phyloP scores from a whole-genome alignment of 2,329 filamentous ascomycete genomes.

The Claviceps humidiphila region DNA sequence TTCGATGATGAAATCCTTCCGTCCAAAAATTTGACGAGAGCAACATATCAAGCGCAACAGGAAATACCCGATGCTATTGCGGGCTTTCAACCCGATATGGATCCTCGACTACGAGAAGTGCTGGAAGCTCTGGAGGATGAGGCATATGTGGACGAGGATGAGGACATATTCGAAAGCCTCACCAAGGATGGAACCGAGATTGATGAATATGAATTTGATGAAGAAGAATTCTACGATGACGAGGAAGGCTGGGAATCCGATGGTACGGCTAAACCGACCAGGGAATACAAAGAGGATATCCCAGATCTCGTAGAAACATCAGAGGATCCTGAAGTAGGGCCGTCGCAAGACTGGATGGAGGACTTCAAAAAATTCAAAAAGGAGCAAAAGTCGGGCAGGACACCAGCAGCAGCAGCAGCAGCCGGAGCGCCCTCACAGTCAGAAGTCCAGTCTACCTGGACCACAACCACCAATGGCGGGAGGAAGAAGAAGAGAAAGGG shows the following conservation, averaged over 20 bases:
- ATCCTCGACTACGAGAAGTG: conserved; percentile 78
- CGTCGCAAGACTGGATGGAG: conserved; percentile 72
- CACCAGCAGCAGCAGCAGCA: conserved; percentile 18
- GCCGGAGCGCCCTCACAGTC: conserved; percentile 30
- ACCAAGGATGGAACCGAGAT: conserved; percentile 59
- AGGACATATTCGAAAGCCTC: conserved; percentile 70
- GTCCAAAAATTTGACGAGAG: conserved; percentile 62
- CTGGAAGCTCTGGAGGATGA: conserved; percentile 92
- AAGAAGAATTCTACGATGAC: conserved; percentile 42
- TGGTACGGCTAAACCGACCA: conserved; percentile 66
- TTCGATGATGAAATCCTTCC: conserved; percentile 65
- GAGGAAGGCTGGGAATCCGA: conserved; percentile 94
- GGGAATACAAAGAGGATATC: conserved; percentile 38
- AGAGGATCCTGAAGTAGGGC: conserved; percentile 44
- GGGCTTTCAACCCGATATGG: conserved; percentile 97
- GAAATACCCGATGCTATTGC: conserved; percentile 81
- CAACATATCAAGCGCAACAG: conserved; percentile 86
- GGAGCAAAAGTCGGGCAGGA: conserved; percentile 43
- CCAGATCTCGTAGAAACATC: conserved; percentile 35
- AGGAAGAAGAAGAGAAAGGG: conserved; percentile 91
- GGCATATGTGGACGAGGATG: conserved; percentile 79
- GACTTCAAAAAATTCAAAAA: conserved; percentile 94
- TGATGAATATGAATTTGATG: conserved; percentile 69
- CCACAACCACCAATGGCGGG: conserved; percentile 65
- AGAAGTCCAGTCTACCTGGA: conserved; percentile 58